Conservation (phyloP, 495 filamentous ascomycete genomes). For the Pseudoneurospora amorphoporcata region DNA sequence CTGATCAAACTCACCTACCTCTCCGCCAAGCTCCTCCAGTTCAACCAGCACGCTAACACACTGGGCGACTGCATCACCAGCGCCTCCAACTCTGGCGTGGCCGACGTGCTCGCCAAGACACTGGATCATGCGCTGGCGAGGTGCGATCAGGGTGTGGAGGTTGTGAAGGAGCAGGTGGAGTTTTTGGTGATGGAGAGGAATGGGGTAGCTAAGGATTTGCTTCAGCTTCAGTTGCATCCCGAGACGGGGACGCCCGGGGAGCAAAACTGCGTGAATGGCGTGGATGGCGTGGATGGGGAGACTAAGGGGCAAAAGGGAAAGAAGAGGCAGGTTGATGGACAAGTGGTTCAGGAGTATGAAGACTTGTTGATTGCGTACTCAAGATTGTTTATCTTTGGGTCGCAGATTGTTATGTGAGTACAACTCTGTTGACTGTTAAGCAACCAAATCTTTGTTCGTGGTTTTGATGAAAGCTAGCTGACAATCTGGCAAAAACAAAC, state of each 20-base stretch:
- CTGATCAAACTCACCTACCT: background rate
- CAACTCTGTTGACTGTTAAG: background rate
- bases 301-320: background rate
- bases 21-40: background rate
- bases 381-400: background rate
- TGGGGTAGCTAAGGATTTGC: background rate
- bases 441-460: background rate
- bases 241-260: background rate
- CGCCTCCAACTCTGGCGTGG: background rate
- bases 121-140: background rate
- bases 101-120: background rate
- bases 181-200: background rate
- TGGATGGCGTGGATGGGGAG: background rate
- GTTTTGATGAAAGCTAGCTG: background rate
- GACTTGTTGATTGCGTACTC: background rate
- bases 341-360: background rate
- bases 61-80: background rate
- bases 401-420: background rate
- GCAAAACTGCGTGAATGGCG: background rate
- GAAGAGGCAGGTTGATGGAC: background rate
- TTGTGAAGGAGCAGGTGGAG: background rate
- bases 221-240: background rate
- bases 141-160: background rate
- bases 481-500: background rate
- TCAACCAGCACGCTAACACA: slow-evolving; percentile 3